Conservation (phyloP, 495 filamentous ascomycete genomes). For the Massariosphaeria phaeospora region DNA sequence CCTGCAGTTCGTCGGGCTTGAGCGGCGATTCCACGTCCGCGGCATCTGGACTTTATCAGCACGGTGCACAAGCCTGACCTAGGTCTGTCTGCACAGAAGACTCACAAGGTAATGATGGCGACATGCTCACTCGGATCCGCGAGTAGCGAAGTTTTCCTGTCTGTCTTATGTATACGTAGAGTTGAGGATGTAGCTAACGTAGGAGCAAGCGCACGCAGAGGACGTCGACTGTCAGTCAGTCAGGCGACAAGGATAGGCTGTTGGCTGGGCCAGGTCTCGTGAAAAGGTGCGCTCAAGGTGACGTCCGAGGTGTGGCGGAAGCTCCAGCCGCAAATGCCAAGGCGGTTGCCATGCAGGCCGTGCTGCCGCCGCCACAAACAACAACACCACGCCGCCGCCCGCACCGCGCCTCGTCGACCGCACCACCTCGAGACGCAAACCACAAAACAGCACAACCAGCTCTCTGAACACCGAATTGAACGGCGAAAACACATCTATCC, state of each 20-base stretch:
- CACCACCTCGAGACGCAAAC: too few relatives aligned
- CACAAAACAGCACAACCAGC: background rate
- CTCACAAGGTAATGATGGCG: conserved; percentile 34
- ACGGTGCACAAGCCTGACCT: conserved; percentile 21
- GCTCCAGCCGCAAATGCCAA: background rate
- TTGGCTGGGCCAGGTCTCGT: conserved; percentile 8
- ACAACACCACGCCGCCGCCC: conserved; percentile 12
- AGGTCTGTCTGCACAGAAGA: conserved; percentile 7
- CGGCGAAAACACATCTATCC: background rate
- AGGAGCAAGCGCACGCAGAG: too few relatives aligned
- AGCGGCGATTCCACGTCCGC: conserved; percentile 94
- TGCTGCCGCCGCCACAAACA: conserved; percentile 23
- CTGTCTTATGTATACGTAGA: too few relatives aligned
- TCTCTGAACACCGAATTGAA: background rate
- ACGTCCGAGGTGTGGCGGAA: conserved; percentile 4
- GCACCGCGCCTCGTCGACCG: conserved; percentile 5
- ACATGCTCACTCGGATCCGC: too few relatives aligned
- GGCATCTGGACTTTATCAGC: conserved; percentile 64
- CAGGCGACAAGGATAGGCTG: conserved; percentile 15
- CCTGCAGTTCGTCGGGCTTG: conserved; percentile 81
- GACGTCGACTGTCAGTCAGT: background rate
- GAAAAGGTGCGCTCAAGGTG: conserved; percentile 20
- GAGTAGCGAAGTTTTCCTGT: background rate
- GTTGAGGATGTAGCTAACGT: too few relatives aligned
- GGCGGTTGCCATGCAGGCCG: conserved; percentile 15